Conservation (phyloP, 306 rosid genomes). For the Acacia acuminata region DNA sequence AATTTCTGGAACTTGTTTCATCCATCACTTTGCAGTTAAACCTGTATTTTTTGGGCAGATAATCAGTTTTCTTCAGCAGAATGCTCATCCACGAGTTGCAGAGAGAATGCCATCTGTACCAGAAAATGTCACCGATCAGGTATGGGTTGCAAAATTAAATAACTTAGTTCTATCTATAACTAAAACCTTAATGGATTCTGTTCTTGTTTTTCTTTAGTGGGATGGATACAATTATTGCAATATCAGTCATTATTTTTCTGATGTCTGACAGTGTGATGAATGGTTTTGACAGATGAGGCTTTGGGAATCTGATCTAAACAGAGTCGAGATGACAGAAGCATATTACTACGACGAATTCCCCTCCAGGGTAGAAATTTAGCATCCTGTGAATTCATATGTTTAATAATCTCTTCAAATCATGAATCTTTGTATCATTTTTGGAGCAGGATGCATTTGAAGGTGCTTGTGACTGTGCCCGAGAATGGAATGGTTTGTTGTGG, state of each 20-base stretch:
- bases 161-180: background rate
- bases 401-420: background rate
- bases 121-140: conserved; percentile 98
- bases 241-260: conserved; percentile 29
- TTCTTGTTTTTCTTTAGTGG: background rate
- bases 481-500: conserved; percentile 86
- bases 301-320: conserved; percentile 92
- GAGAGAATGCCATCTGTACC: conserved; percentile 85
- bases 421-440: conserved; percentile 19
- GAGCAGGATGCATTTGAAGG: conserved; percentile 85
- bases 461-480: conserved; percentile 85
- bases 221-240: background rate
- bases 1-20: conserved; percentile 13
- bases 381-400: conserved; percentile 11
- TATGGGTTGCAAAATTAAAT: background rate
- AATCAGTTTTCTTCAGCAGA: conserved; percentile 83
- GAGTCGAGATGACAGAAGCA: conserved; percentile 78
- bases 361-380: conserved; percentile 60
- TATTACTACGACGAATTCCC: conserved; percentile 86
- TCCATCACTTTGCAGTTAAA: conserved; percentile 13
- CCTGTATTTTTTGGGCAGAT: conserved; percentile 50
- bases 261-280: conserved; percentile 24
- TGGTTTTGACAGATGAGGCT: conserved; percentile 67
- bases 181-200: background rate
- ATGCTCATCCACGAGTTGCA: conserved; percentile 93